A percentile compares a stretch with the other conserved stretches of the same genome.
phyloP scores from a whole-genome alignment of 2,329 filamentous ascomycete species.

The Diaporthe sp. region DNA sequence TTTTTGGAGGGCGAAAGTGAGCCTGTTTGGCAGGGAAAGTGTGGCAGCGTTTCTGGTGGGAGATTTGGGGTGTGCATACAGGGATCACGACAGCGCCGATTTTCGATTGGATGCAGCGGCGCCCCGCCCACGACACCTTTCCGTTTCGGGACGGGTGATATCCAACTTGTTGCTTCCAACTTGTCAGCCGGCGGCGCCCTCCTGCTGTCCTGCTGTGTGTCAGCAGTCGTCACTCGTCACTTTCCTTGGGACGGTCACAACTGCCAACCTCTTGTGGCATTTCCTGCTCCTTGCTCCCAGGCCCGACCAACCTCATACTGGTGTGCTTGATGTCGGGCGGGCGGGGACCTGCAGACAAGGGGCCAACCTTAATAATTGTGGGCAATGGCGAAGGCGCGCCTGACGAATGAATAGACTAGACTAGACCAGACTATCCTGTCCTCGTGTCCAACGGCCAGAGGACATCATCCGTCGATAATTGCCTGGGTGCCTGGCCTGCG shows the following conservation, averaged over 20 bases:
- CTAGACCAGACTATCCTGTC: neutral
- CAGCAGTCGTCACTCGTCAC: neutral
- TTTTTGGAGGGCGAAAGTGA: constrained; percentile 37
- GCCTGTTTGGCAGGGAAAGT: constrained; percentile 46
- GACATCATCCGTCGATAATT: neutral
- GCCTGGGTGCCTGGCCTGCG: neutral
- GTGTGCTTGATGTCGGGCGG: neutral
- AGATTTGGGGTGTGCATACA: constrained; percentile 42
- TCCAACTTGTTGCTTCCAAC: neutral
- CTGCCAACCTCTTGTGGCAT: neutral
- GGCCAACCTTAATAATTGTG: constrained; percentile 20
- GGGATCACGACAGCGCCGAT: constrained; percentile 34
- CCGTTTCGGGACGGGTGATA: constrained; percentile 36
- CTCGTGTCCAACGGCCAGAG: neutral
- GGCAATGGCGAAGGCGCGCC: neutral
- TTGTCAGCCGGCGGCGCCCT: neutral
- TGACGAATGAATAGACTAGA: too few species aligned
- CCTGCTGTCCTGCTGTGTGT: neutral
- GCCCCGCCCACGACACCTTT: constrained; percentile 43
- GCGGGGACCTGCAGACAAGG: constrained; percentile 6
- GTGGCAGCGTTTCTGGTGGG: constrained; percentile 39
- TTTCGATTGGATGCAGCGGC: constrained; percentile 48
- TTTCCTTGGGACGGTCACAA: neutral
- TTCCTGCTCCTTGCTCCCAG: neutral
- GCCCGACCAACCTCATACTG: neutral